Conservation (phyloP, 176 grass and related monocot genomes). For the Carex parvula region DNA sequence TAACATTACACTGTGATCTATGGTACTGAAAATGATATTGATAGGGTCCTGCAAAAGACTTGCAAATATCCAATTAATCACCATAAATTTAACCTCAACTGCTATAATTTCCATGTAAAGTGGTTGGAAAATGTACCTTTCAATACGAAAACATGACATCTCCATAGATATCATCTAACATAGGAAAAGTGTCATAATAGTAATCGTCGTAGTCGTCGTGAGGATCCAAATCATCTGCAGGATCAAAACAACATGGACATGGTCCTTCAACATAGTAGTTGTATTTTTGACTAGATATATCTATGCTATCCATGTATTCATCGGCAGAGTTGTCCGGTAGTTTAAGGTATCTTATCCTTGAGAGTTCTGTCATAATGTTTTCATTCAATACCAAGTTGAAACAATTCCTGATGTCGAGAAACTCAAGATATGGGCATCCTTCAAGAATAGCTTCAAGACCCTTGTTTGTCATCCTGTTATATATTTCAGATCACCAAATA, state of each 20-base stretch:
- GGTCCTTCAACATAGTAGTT: neutral
- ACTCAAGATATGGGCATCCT: conserved; percentile 4
- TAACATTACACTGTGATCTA: neutral
- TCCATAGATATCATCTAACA: neutral
- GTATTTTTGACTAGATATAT: neutral
- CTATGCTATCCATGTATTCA: neutral
- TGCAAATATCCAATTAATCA: neutral
- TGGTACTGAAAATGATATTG: neutral
- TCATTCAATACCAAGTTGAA: neutral
- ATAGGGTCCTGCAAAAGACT: neutral
- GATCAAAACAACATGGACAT: neutral
- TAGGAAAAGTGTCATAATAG: neutral
- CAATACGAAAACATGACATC: neutral
- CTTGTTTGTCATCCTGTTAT: neutral
- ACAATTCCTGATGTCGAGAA: conserved; percentile 8
- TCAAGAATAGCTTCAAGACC: conserved; percentile 10
- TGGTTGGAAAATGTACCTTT: neutral
- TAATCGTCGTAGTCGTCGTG: neutral
- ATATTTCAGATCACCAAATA: neutral
- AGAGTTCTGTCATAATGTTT: neutral
- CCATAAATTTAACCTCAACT: no score
- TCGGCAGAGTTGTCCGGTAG: neutral
- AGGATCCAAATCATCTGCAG: neutral
- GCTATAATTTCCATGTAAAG: no score
- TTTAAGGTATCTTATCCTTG: neutral